phyloP scores from a whole-genome alignment of 140 eudicot species.

The Senecio squalidus region DNA sequence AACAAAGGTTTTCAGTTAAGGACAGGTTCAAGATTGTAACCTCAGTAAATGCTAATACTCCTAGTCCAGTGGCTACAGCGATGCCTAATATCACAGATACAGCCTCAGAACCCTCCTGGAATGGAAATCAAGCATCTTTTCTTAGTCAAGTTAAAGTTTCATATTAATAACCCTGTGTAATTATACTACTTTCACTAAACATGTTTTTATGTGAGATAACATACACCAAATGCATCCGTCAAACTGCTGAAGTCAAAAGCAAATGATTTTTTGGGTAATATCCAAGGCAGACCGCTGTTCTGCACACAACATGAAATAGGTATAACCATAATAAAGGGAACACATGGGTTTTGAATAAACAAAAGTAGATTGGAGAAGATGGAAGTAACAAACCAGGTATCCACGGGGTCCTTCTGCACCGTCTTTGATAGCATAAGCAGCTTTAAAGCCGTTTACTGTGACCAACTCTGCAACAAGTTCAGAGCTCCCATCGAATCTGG shows the following conservation, averaged over 20 bases:
- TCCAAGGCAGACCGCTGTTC: conserved; percentile 98
- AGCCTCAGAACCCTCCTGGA: conserved; percentile 72
- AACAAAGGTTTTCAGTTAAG: not conserved
- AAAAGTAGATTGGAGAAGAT: not conserved
- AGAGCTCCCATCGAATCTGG: conserved; percentile 97
- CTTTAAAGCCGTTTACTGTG: conserved; percentile 90
- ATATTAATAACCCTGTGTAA: not conserved
- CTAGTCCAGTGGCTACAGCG: conserved; percentile 83
- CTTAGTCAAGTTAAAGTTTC: not conserved
- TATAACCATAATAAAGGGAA: not conserved
- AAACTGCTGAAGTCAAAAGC: conserved; percentile 58
- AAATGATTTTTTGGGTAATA: conserved; percentile 61
- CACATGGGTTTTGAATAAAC: not conserved
- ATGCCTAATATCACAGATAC: conserved; percentile 49
- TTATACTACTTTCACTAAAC: not conserved
- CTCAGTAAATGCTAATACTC: conserved; percentile 83
- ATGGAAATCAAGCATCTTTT: too few relatives aligned
- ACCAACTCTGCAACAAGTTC: conserved; percentile 96
- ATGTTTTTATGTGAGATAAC: conserved; percentile 19
- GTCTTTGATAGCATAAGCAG: conserved; percentile 95
- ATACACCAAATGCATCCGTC: conserved; percentile 73
- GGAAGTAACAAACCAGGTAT: conserved; percentile 64
- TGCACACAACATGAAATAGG: conserved; percentile 35
- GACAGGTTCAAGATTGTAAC: conserved; percentile 28
- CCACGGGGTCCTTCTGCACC: conserved; percentile 98